Base-by-base conservation (phyloP, 345 rosid species). In the Camelina sativa region DNA sequence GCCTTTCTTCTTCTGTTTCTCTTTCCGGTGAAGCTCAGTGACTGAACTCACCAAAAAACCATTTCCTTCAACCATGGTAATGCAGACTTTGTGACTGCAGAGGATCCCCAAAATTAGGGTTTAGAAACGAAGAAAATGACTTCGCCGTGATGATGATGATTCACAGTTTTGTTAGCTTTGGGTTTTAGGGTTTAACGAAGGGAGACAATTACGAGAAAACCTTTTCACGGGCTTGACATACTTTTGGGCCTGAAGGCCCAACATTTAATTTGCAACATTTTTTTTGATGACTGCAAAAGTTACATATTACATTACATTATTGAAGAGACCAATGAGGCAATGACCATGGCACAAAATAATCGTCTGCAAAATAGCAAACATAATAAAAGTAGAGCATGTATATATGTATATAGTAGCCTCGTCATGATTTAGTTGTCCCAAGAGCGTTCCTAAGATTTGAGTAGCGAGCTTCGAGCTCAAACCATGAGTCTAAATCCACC, bases 1-100 rank as follows among this genome's bases (percentile, higher is more conserved):
- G 4, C 92, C 89, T 79, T 89, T 92, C 94, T 95, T 95, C 83
- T 81, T 83, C 60, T 74, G 83, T 54, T 85, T 84, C 80, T 85
- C 87, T 62, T 65, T 82, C 32, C 86, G 93, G 60, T 85, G 86
- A 51, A 88, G 93, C 85, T 86, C 98, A 44, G 94, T 85, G 12
- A 80, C 85, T 3, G 98, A 94, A 89, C 96, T 89, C 74, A 85
- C 95, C 7, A 75, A 43, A 8, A 67, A 86, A 13, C 60, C 54
- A 1, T 54, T 51, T 54, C 62, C 76, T n/a, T 7, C 73, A 40
- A 64, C 79, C 82, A 79, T 79, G 11, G 37, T 34, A 8, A 35
- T 71, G 38, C 43, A 23, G 61, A n/a, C 17, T 28, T 15, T 62
- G 73, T n/a, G 23, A 60, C 79, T 32, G 54, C 61, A 63, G n/a